Evolutionary conservation across 31 red algal species (phyloP).

Genomic region (Endocladia muricata): DNA sequence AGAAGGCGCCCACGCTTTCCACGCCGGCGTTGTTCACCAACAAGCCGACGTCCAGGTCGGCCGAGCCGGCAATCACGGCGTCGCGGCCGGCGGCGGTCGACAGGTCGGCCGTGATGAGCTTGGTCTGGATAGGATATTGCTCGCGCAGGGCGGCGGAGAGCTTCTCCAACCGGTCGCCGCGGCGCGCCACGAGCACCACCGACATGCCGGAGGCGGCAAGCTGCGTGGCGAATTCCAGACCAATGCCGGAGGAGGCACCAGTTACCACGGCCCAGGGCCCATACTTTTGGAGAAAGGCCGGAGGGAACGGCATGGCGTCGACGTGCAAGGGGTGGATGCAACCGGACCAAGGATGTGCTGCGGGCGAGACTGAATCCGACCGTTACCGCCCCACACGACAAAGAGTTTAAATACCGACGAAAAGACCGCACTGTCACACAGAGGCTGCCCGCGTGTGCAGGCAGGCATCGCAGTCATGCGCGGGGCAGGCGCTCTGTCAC

Average conservation of each 20-base stretch:
- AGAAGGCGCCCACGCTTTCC: constrained; percentile 65
- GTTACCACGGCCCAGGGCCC: constrained; percentile 83
- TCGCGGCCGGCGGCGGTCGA: constrained; percentile 19
- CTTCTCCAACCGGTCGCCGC: constrained; percentile 27
- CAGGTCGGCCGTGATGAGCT: constrained; percentile 66
- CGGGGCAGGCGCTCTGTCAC: too few relatives aligned
- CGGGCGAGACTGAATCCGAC: too few relatives aligned
- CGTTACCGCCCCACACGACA: too few relatives aligned
- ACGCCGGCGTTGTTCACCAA: constrained; percentile 95
- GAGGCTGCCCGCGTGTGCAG: too few relatives aligned
- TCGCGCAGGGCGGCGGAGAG: constrained; percentile 35
- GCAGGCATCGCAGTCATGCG: too few relatives aligned
- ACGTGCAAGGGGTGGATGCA: too few relatives aligned
- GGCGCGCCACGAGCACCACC: constrained; percentile 75
- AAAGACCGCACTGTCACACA: too few relatives aligned
- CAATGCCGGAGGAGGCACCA: constrained; percentile 89
- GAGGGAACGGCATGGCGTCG: too few relatives aligned
- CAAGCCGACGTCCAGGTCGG: constrained; percentile 43
- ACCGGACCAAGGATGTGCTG: too few relatives aligned
- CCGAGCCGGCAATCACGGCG: constrained; percentile 23
- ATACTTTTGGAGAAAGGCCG: constrained; percentile 33
- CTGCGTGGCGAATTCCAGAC: constrained; percentile 67
- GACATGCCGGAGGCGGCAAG: constrained; percentile 57
- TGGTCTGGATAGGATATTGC: constrained; percentile 27
- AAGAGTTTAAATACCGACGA: too few relatives aligned